Percentiles rank a stretch among this genome's conserved stretches.
Conservation (phyloP, 2,329 filamentous ascomycete genomes). For the Botrytis galanthina region DNA sequence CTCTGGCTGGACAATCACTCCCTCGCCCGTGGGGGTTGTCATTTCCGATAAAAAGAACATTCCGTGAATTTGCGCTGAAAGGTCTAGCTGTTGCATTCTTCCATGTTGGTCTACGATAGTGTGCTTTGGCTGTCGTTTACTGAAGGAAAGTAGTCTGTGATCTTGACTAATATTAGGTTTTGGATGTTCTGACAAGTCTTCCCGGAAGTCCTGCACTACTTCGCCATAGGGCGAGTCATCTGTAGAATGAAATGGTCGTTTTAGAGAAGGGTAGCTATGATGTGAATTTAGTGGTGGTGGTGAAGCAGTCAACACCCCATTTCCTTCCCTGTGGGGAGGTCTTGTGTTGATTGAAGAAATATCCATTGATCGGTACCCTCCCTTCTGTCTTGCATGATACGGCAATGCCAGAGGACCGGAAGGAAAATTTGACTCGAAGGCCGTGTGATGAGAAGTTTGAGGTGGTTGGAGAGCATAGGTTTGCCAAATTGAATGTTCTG, state of each 20-base stretch:
- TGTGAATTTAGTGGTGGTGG: constrained; percentile 35
- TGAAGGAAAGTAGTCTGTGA: constrained; percentile 39
- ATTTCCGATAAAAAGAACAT: constrained; percentile 83
- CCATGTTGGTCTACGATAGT: constrained; percentile 51
- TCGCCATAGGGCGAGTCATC: constrained; percentile 35
- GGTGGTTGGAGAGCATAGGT: constrained; percentile 36
- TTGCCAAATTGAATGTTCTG: constrained; percentile 37
- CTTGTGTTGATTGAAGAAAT: constrained; percentile 33
- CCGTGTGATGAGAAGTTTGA: constrained; percentile 29
- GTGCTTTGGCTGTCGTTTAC: constrained; percentile 40
- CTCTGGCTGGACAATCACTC: constrained; percentile 62
- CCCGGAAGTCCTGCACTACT: constrained; percentile 34
- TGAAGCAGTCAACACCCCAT: constrained; percentile 32
- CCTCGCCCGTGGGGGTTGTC: constrained; percentile 49
- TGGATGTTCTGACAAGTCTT: constrained; percentile 34
- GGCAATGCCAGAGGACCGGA: constrained; percentile 30
- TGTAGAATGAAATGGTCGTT: constrained; percentile 35
- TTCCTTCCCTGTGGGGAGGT: constrained; percentile 29
- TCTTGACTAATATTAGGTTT: constrained; percentile 39
- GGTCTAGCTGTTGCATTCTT: constrained; percentile 48
- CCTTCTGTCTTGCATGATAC: constrained; percentile 35
- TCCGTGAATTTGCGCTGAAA: constrained; percentile 72
- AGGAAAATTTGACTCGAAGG: constrained; percentile 33
- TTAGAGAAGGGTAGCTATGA: constrained; percentile 38
- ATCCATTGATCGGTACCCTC: constrained; percentile 36